phyloP scores from a whole-genome alignment of 176 grass and related monocot species.

The Poa pratensis region DNA sequence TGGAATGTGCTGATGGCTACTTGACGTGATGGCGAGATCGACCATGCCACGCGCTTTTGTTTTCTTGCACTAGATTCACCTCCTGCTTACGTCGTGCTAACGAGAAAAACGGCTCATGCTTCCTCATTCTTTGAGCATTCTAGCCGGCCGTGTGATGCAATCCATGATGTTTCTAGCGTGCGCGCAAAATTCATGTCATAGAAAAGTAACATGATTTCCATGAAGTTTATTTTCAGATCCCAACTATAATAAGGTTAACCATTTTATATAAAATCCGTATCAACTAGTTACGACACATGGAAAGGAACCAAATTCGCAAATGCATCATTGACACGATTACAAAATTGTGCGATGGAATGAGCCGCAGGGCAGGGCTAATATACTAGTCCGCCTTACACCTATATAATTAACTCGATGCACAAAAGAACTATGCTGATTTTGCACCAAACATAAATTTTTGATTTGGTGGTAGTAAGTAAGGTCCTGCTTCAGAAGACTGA shows the following conservation, averaged over 20 bases:
- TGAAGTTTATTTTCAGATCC: too few relatives aligned
- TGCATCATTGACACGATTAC: too few relatives aligned
- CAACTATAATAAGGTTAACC: too few relatives aligned
- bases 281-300: too few relatives aligned
- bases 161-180: too few relatives aligned
- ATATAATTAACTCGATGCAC: neutral
- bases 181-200: neutral
- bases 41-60: slow-evolving; percentile 7
- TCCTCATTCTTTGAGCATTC: neutral
- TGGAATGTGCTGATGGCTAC: slow-evolving; percentile 26
- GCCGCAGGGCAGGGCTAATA: too few relatives aligned
- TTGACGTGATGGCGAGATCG: slow-evolving; percentile 6
- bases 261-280: too few relatives aligned
- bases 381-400: neutral
- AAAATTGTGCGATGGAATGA: too few relatives aligned
- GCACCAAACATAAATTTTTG: neutral
- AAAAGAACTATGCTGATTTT: neutral
- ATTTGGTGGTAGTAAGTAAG: neutral
- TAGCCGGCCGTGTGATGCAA: neutral
- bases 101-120: neutral
- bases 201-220: neutral
- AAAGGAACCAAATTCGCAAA: too few relatives aligned
- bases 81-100: slow-evolving; percentile 20
- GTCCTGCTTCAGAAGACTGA: neutral
- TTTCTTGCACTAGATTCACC: neutral